These are phyloP conservation scores for Magnusiomyces sp. DNA, from an alignment of 1,139 yeast species.

Conservation along the genomic window DNA sequence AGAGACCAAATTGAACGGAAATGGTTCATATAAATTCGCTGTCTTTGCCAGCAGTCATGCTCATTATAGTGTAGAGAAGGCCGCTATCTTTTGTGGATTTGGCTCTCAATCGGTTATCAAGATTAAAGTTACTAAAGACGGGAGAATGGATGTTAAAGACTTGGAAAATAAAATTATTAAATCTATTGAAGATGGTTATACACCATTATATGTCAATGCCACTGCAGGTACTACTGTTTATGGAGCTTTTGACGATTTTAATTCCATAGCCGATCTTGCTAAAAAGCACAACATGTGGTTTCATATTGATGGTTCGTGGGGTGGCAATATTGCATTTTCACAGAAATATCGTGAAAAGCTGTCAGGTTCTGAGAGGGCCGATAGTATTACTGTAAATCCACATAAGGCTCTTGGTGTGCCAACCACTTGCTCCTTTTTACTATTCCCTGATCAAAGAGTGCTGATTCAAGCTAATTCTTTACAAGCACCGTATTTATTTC, in stretches of 20 bases:
- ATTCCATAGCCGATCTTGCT: constrained; percentile 47
- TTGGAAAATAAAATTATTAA: constrained; percentile 41
- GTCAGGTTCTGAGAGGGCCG: constrained; percentile 55
- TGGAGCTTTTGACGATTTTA: constrained; percentile 72
- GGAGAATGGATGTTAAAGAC: constrained; percentile 46
- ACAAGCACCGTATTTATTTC: constrained; percentile 76
- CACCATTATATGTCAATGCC: constrained; percentile 70
- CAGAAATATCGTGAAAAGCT: constrained; percentile 40
- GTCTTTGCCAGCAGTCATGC: constrained; percentile 64
- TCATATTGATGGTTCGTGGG: constrained; percentile 90
- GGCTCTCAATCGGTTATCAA: constrained; percentile 60
- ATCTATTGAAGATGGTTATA: constrained; percentile 45
- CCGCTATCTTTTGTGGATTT: constrained; percentile 68
- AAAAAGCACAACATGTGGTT: constrained; percentile 54
- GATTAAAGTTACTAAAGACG: constrained; percentile 48
- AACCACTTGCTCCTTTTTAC: constrained; percentile 71
- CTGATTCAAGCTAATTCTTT: constrained; percentile 70
- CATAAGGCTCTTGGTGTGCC: constrained; percentile 92
- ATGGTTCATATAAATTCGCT: constrained; percentile 49
- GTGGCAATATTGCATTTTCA: constrained; percentile 74
- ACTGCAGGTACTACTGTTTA: constrained; percentile 89
- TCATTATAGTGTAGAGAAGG: constrained; percentile 76
- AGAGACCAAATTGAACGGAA: constrained; percentile 60
- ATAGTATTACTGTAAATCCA: constrained; percentile 78
- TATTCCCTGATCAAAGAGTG: constrained; percentile 56